Base-by-base conservation (phyloP, 768 basidiomycete genomes). In the Russula ochroleuca region DNA sequence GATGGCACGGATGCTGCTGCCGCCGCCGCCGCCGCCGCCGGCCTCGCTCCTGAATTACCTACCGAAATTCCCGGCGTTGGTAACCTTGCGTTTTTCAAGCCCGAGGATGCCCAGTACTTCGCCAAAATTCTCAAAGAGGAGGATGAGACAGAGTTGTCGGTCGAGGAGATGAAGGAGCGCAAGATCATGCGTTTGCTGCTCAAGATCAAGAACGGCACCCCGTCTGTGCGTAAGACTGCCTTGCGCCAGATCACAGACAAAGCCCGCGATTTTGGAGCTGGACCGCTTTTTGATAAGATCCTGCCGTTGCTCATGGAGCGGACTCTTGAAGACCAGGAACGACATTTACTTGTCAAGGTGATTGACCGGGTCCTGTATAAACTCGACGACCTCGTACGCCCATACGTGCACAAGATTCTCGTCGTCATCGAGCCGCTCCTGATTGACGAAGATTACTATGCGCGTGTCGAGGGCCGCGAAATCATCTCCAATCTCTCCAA, bases 151-250 rank as follows among this genome's bases (percentile, higher is more conserved):
- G 86, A 90, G 73, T 79, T 98, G 52, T 85, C 90, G 0, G 90
- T 98, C 9, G 97, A 98, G 55, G 97, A 99, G 78, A 90, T 98
- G 86, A 99, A 99, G 78, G 97, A 98, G 78, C 87, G 96, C 72
- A 99, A 98, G 76, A 98, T 98, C 70, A 98, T 98, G 95, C 88
- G 97, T 28, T 78, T 99, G 25, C 79, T 99, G 58, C 83, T 99
- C 69, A 98, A 98, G 78, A 98, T 99, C 78, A 98, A 99, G 81
- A 99, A 98, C 72, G 97, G 97, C 54, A 98, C 96, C 3, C 97
- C 97, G 31, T 96, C 97, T 13, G 94, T 98, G 63, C 88, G 97
- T 62, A 99, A 99, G 76, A 94, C 96, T 1, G 97, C 97, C 14
- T 85, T 98, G 41, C 85, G 96, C 57, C 96, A 98, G 73, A 98